Evolutionary conservation across 345 rosid genomes (phyloP).

Genomic region (Melastoma malabathricum): DNA sequence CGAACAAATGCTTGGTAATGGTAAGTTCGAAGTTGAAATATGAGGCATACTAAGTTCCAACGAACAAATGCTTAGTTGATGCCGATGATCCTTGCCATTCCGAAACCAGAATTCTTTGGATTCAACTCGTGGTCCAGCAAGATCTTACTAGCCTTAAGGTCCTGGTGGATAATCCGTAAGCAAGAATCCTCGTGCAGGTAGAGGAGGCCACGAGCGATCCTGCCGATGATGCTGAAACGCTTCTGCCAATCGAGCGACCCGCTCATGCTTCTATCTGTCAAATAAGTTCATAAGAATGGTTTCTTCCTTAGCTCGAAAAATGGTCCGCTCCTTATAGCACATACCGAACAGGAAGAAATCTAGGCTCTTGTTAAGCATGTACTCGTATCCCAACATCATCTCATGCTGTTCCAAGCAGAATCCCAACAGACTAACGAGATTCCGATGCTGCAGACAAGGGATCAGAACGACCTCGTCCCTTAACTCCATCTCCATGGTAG

Average conservation of each 20-base stretch:
- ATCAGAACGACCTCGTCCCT: constrained; percentile 13
- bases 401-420: constrained; percentile 10
- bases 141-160: too few species aligned
- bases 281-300: background rate
- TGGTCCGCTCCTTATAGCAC: background rate
- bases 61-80: constrained; percentile 20
- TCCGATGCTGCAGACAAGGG: constrained; percentile 13
- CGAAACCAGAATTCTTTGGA: too few species aligned
- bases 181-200: too few species aligned
- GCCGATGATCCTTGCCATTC: too few species aligned
- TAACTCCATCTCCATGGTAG: background rate
- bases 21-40: background rate
- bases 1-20: too few species aligned
- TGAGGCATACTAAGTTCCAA: constrained; percentile 11
- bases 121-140: too few species aligned
- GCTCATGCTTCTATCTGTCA: constrained; percentile 4
- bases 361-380: too few species aligned
- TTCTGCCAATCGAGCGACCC: constrained; percentile 6
- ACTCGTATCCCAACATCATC: constrained; percentile 10
- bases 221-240: too few species aligned
- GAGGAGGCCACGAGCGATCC: too few species aligned
- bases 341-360: constrained; percentile 7
- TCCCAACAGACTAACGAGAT: constrained; percentile 15
- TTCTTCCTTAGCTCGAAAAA: background rate
- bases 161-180: constrained; percentile 21